Evolutionary conservation across 2,329 filamentous ascomycete species (phyloP), one percentile per base, ranked within the genome.

Genomic region (Phaeosphaeriaceae sp.): DNA sequence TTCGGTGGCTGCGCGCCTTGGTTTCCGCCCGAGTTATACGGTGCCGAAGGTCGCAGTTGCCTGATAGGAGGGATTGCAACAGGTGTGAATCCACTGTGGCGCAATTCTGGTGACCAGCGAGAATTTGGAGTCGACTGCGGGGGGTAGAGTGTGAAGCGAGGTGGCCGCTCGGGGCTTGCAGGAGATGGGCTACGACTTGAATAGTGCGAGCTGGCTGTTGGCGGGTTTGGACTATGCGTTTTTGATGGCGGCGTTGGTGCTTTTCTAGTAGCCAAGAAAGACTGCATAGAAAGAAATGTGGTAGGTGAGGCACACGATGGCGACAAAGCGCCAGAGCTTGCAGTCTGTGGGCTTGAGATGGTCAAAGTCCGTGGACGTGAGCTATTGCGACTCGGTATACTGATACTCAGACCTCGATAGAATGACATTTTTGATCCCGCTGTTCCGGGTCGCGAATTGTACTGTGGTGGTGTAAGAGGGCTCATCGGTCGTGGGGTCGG

Each of bases 301-400:
- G 64, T 60, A 48, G 71, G 66, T 20, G 69, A 69, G 21, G 67
- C 44, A 48, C 63, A 69, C 11, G 63, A 56, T 15, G 72, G 69
- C 1, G 70, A 72, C n/a, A 74, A 48, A 3, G 67, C 65, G 36
- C 62, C 50, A 5, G 69, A 73, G 48, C 68, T 72, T 31, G 69
- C 69, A 3, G 72, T 74, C 20, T 68, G 66, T n/a, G 71, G 65
- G n/a, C 62, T 69, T 15, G 40, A 49, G 10, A 66, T 42, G n/a
- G 63, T 59, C 1, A 48, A 53, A 2, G 56, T 48, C 31, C 45
- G 42, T 40, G 48, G 53, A 36, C 48, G 33, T 4, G 51, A 46
- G 41, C 48, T 48, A 15, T 66, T 49, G 3, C 56, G 60, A 13
- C 48, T 48, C 0, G 70, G 69, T 42, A 75, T 73, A 11, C 62